Percentiles rank a stretch among this genome's conserved stretches.
phyloP scores from a whole-genome alignment of 2,329 filamentous ascomycete genomes.

The Cladosporium sp. region DNA sequence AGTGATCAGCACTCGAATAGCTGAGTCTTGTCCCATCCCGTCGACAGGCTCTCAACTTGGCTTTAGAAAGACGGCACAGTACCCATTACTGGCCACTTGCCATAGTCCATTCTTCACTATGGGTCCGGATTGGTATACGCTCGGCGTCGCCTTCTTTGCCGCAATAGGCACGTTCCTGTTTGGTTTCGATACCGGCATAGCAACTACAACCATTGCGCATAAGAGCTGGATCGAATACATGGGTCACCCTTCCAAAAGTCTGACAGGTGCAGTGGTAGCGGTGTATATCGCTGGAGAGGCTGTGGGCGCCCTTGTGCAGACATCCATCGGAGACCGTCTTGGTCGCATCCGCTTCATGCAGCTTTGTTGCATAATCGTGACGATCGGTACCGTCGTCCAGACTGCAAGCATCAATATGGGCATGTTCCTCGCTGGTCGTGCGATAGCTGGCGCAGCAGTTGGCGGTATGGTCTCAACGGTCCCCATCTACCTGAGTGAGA shows the following conservation, averaged over 20 bases:
- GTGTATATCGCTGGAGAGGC: conserved; percentile 58
- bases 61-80: neutral
- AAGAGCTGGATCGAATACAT: conserved; percentile 59
- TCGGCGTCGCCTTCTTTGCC: conserved; percentile 53
- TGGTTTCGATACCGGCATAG: conserved; percentile 58
- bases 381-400: conserved; percentile 60
- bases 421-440: conserved; percentile 66
- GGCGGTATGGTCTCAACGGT: conserved; percentile 77
- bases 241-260: conserved; percentile 49
- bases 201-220: conserved; percentile 59
- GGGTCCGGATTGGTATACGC: conserved; percentile 39
- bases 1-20: no score
- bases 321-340: conserved; percentile 51
- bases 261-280: conserved; percentile 55
- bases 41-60: neutral
- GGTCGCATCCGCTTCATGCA: conserved; percentile 71
- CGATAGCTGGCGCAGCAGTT: conserved; percentile 72
- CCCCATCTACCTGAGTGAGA: conserved; percentile 84
- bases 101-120: neutral
- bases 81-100: neutral
- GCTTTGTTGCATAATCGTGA: conserved; percentile 66
- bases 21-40: no score
- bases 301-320: conserved; percentile 49
- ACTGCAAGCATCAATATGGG: conserved; percentile 53
- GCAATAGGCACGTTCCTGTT: conserved; percentile 58